These are phyloP conservation scores for Linum trigynum DNA, from an alignment of 345 rosid species.

Conservation along the genomic window DNA sequence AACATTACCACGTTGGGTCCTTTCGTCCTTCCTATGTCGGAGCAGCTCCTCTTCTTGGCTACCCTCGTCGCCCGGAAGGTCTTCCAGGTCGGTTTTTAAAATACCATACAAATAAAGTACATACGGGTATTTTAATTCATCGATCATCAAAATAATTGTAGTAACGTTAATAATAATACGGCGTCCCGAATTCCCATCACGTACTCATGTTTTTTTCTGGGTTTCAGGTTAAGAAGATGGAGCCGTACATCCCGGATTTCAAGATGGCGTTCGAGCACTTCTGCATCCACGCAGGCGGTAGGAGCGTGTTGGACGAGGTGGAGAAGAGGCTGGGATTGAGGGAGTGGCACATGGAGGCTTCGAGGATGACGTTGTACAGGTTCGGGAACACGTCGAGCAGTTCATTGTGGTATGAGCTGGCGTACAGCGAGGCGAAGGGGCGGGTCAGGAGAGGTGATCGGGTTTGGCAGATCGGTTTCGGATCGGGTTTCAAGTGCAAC, in stretches of 20 bases:
- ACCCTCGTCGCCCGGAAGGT: constrained; percentile 66
- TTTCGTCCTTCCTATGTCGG: constrained; percentile 45
- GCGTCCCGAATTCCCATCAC: too few relatives aligned
- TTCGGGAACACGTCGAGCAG: constrained; percentile 92
- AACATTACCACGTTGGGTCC: constrained; percentile 88
- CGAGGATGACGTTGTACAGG: constrained; percentile 76
- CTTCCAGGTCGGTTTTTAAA: constrained; percentile 19
- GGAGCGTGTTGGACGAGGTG: constrained; percentile 44
- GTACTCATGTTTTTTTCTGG: too few relatives aligned
- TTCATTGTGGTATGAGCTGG: constrained; percentile 71
- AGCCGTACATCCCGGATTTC: constrained; percentile 15
- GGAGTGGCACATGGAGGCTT: constrained; percentile 90
- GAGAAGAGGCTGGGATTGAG: constrained; percentile 70
- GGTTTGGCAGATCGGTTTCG: constrained; percentile 89
- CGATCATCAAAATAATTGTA: too few relatives aligned
- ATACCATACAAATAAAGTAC: too few relatives aligned
- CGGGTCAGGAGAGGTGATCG: constrained; percentile 73
- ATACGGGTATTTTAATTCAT: too few relatives aligned
- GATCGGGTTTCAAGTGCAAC: constrained; percentile 92
- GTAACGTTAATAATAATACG: too few relatives aligned
- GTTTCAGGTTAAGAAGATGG: constrained; percentile 11
- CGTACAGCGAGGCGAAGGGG: constrained; percentile 83
- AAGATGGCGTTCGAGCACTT: constrained; percentile 13
- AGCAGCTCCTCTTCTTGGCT: constrained; percentile 64
- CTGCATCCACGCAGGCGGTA: constrained; percentile 10